phyloP scores from a whole-genome alignment of 257 asterid species.

The Solanum ossicruentum region DNA sequence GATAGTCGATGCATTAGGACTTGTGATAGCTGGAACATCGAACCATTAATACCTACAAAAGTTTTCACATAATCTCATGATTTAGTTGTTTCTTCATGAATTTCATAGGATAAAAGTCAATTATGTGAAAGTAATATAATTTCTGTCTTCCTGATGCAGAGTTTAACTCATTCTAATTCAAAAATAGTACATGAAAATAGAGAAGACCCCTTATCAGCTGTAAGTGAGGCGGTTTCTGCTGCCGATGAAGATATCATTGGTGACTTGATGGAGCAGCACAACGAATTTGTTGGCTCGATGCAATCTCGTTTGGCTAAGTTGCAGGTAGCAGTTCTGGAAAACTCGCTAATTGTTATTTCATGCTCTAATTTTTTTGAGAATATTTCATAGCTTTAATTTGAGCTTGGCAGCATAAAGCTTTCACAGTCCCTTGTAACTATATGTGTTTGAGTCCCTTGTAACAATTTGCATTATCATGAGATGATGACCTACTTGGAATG shows the following conservation, averaged over 20 bases:
- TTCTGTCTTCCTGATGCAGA: not conserved
- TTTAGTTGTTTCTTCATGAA: not conserved
- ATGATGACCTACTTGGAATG: not conserved
- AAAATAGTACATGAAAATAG: constrained; percentile 23
- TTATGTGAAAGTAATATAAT: not conserved
- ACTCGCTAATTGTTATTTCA: not conserved
- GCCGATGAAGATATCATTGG: constrained; percentile 70
- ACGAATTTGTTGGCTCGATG: constrained; percentile 75
- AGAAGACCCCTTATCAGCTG: constrained; percentile 31
- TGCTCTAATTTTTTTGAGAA: not conserved
- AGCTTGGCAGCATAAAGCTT: not conserved
- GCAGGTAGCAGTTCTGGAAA: constrained; percentile 39
- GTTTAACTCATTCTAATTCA: not conserved
- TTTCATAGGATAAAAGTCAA: not conserved
- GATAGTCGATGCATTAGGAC: not conserved
- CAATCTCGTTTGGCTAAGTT: constrained; percentile 77
- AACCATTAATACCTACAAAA: not conserved
- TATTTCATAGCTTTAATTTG: not conserved
- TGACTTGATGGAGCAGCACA: constrained; percentile 67
- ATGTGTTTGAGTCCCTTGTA: not conserved
- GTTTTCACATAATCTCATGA: not conserved
- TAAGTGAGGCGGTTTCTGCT: constrained; percentile 42
- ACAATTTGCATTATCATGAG: not conserved
- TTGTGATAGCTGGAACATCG: not conserved
- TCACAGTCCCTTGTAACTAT: not conserved